These are phyloP conservation scores for Echinochloa phyllopogon DNA, from an alignment of 176 grass and related monocot species.

Conservation along the genomic window DNA sequence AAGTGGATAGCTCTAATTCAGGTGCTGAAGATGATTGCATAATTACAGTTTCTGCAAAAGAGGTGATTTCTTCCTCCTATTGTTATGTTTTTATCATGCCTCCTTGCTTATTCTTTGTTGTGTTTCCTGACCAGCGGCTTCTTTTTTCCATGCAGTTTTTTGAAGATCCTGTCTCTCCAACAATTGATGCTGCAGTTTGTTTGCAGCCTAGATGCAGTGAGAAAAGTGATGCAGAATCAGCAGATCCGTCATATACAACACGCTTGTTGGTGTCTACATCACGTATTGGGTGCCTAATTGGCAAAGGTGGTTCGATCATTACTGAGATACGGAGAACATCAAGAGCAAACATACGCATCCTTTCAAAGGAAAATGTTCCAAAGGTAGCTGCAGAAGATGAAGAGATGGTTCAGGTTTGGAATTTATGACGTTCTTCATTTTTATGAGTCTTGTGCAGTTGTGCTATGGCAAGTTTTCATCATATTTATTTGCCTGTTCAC, in stretches of 20 bases:
- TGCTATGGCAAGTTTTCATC: slow-evolving; percentile 13
- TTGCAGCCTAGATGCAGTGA: slow-evolving; percentile 93
- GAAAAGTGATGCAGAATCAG: slow-evolving; percentile 76
- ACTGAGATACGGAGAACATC: slow-evolving; percentile 86
- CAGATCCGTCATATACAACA: slow-evolving; percentile 74
- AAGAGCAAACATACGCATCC: slow-evolving; percentile 85
- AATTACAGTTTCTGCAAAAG: slow-evolving; percentile 92
- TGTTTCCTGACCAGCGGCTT: slow-evolving; percentile 26
- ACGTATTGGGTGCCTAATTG: slow-evolving; percentile 92
- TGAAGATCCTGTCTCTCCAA: slow-evolving; percentile 87
- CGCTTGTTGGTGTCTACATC: slow-evolving; percentile 91
- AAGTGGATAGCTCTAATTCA: slow-evolving; percentile 73
- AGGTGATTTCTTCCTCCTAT: slow-evolving; percentile 54
- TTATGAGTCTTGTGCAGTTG: neutral
- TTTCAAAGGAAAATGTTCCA: slow-evolving; percentile 97
- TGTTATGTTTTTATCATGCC: neutral
- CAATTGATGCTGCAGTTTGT: slow-evolving; percentile 86
- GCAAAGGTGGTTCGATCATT: slow-evolving; percentile 96
- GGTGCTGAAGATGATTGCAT: slow-evolving; percentile 81
- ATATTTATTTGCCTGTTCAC: slow-evolving; percentile 8
- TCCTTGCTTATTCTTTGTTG: slow-evolving; percentile 1
- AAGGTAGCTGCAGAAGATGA: slow-evolving; percentile 94
- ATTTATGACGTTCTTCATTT: slow-evolving; percentile 29
- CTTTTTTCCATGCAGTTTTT: slow-evolving; percentile 72
- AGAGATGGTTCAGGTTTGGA: slow-evolving; percentile 92